Base-by-base conservation (phyloP, 1,284 basidiomycete genomes). In the Phlebopus sp. region DNA sequence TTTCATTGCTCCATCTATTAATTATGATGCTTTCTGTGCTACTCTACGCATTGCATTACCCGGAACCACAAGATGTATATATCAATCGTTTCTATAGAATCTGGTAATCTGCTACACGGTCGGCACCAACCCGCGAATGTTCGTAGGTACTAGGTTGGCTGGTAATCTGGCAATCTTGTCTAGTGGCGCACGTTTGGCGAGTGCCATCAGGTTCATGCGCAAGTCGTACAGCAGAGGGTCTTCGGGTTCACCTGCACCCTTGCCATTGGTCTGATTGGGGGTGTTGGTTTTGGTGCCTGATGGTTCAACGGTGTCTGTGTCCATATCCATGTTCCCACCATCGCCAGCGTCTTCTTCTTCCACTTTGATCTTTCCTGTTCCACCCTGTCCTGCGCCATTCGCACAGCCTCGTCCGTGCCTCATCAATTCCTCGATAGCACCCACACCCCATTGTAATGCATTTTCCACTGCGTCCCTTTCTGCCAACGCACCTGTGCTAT, bases 171-270 rank as follows among this genome's bases (percentile, higher is more conserved):
- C 82, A 48, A 89, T 83, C 51, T 76, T 80, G 57, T 86, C 82
- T 50, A 87, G 62, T 4, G 86, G 86, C 9, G 84, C 84, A 6
- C 86, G 75, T 61, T 87, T 87, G 45, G 84, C 82, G 21, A 89
- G 70, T 3, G 85, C 84, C 23, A 89, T 72, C 29, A 88, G 67
- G 59, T 86, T 87, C 55, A 88, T 68, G 29, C 86, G 74, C 34
- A 88, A 68, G 47, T 79, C 75, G 51, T 74, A 74, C 56, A 81
- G 45, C 17, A 69, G 55, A 2, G 75, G 68, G 47, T 81, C 78
- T 62, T 86, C 84, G 7, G 51, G 54, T n/a, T 35, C 32, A 35
- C 5, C 15, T n/a, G 5, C 32, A 5, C 7, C 27, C 27, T 9
- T 29, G 10, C 27, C 27, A 29, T 29, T 29, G 27, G 8, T 29